Conservation (phyloP, 2,329 filamentous ascomycete genomes). For the Calonectria henricotiae region DNA sequence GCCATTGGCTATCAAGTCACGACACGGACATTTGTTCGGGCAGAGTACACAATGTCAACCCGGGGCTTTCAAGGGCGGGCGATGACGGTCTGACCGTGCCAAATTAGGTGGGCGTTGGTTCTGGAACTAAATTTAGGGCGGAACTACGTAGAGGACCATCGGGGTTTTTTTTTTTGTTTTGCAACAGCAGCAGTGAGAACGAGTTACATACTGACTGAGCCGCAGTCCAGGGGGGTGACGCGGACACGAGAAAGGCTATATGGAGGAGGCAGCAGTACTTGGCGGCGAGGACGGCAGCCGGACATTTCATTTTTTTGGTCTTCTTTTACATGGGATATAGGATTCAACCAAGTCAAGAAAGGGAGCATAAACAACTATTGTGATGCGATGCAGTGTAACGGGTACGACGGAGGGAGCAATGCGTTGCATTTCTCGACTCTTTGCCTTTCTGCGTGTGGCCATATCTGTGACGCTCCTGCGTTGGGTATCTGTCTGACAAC, state of each 20-base stretch:
- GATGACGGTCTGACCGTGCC: conserved; percentile 23
- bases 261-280: conserved; percentile 19
- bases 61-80: conserved; percentile 9
- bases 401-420: conserved; percentile 11
- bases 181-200: neutral
- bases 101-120: neutral
- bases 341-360: conserved; percentile 9
- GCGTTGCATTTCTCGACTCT: neutral
- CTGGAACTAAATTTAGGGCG: conserved; percentile 6
- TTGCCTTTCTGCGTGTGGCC: conserved; percentile 21
- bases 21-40: neutral
- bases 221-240: conserved; percentile 30
- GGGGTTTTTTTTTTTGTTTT: neutral
- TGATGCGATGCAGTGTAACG: neutral
- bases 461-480: conserved; percentile 38
- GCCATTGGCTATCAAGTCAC: neutral
- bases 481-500: conserved; percentile 35
- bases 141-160: neutral
- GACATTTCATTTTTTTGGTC: neutral
- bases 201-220: conserved; percentile 3
- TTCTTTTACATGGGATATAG: neutral
- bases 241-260: conserved; percentile 31
- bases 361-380: conserved; percentile 16
- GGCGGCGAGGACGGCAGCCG: conserved; percentile 27
- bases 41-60: neutral